phyloP scores from a whole-genome alignment of 768 basidiomycete genomes.

The Termitomyces eurrhizus region DNA sequence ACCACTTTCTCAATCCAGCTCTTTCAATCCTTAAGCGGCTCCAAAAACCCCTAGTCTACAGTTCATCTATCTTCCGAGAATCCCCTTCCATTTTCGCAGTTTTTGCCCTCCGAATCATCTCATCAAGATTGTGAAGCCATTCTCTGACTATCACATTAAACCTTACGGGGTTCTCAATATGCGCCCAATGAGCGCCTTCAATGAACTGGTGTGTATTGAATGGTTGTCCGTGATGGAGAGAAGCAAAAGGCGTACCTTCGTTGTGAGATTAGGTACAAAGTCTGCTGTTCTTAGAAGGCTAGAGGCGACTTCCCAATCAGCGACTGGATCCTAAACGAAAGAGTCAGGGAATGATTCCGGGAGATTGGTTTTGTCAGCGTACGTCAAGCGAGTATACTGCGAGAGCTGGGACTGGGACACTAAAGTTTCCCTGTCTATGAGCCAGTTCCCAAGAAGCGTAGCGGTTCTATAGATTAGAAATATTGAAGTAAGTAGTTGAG shows the following conservation, averaged over 20 bases:
- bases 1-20: neutral
- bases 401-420: conserved; percentile 39
- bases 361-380: conserved; percentile 1
- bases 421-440: conserved; percentile 42
- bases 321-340: conserved; percentile 41
- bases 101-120: neutral
- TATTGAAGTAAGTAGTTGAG: neutral
- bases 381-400: conserved; percentile 38
- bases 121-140: conserved; percentile 7
- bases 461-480: conserved; percentile 32
- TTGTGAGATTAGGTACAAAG: conserved; percentile 35
- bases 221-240: neutral
- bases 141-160: conserved; percentile 11
- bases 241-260: conserved; percentile 25
- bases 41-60: neutral
- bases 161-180: conserved; percentile 9
- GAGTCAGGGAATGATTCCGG: neutral
- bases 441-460: conserved; percentile 34
- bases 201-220: neutral
- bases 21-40: too few species aligned
- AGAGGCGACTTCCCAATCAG: conserved; percentile 34
- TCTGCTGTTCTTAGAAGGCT: conserved; percentile 32
- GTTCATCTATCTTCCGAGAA: neutral
- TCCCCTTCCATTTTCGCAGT: neutral
- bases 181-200: conserved; percentile 15